Evolutionary conservation across 2,329 filamentous ascomycete genomes (phyloP), one percentile per base, ranked within the genome.

Genomic region (Cyphellophora europaea): DNA sequence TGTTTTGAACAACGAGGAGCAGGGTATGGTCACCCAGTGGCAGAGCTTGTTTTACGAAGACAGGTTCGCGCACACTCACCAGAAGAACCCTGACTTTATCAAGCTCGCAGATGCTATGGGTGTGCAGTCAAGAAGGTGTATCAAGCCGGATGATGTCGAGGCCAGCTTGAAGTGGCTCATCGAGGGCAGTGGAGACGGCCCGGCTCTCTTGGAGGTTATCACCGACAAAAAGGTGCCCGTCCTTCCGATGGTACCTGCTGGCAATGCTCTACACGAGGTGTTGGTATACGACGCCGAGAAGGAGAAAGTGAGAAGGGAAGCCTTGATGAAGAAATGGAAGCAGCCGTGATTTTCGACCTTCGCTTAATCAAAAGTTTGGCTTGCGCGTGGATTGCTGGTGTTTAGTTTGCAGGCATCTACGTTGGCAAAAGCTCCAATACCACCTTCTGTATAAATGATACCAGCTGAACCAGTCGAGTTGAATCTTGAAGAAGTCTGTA

Each of bases 21-120:
- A 95, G 65, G 89, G 89, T 35, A 96, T 96, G 89, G 88, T 96
- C 28, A 95, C 88, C 2, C 89, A 95, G 66, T 96, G 89, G 89
- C 89, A 96, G 64, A 88, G 86, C 52, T 77, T 96, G 47, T 96
- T 96, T 67, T 96, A 93, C 66, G 82, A 94, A 60, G 87, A 95
- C 56, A 79, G 89, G 50, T 96, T 79, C 59, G 61, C 86, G 21
- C 88, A 94, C 59, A 95, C 89, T 0, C 89, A 96, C 60, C 88
- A 94, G 65, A 72, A 76, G 56, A 96, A 96, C 62, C 87, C 89
- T n/a, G 79, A 95, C 58, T 96, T 96, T 57, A 83, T 89, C 63
- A 94, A 91, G 67, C 70, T 96, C 30, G 77, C 85, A 19, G 84
- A 95, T 46, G 80, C 89, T 14, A 96, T 96, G 89, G 78, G 80